phyloP scores from a whole-genome alignment of 257 asterid species.

The Cruciata laevipes region DNA sequence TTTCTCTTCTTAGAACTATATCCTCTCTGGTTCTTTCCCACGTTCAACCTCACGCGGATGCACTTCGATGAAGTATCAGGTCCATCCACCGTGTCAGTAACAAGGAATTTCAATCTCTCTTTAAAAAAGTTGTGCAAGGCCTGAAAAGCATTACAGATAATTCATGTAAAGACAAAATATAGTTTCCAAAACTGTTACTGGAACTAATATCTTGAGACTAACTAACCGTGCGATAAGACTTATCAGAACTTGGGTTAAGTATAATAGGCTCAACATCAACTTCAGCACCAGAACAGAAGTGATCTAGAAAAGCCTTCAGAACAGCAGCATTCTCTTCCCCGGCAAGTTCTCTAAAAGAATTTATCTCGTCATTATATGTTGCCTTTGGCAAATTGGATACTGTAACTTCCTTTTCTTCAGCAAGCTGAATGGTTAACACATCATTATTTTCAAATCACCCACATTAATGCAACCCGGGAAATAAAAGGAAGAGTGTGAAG shows the following conservation, averaged over 20 bases:
- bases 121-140: conserved; percentile 89
- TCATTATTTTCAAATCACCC: background rate
- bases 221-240: conserved; percentile 73
- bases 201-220: conserved; percentile 3
- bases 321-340: conserved; percentile 63
- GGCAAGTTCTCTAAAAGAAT: conserved; percentile 64
- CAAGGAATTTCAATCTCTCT: conserved; percentile 75
- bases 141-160: conserved; percentile 39
- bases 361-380: conserved; percentile 56
- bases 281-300: conserved; percentile 41
- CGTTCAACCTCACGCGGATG: conserved; percentile 70
- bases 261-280: conserved; percentile 41
- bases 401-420: conserved; percentile 44
- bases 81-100: conserved; percentile 88
- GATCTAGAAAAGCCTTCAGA: conserved; percentile 46
- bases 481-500: background rate
- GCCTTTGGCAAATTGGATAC: conserved; percentile 39
- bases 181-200: conserved; percentile 9
- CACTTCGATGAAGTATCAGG: conserved; percentile 72
- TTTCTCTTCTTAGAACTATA: conserved; percentile 78
- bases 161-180: conserved; percentile 17
- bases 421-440: conserved; percentile 33
- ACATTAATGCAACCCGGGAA: conserved; percentile 3
- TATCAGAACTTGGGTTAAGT: conserved; percentile 82
- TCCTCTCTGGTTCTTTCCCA: conserved; percentile 44